phyloP scores from a whole-genome alignment of 306 rosid genomes.

The Erythrophleum fordii region DNA sequence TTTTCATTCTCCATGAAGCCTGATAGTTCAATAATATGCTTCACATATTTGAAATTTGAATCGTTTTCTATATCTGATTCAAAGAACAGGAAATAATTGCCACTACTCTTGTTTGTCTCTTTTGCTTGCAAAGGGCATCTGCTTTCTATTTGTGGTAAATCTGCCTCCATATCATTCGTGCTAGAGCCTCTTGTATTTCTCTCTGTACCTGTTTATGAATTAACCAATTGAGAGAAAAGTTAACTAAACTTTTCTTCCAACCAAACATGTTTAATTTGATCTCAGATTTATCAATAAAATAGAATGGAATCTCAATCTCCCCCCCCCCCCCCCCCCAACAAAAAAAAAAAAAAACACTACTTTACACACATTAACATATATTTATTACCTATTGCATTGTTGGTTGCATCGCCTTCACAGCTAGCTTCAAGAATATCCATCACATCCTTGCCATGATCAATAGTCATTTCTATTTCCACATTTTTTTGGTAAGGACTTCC shows the following conservation, averaged over 20 bases:
- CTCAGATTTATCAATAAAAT: neutral
- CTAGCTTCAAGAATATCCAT: conserved; percentile 43
- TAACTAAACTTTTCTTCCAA: conserved; percentile 6
- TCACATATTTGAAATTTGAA: conserved; percentile 64
- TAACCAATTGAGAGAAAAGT: conserved; percentile 7
- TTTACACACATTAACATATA: neutral
- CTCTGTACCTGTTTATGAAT: conserved; percentile 45
- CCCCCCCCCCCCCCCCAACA: too few species aligned
- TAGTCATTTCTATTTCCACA: conserved; percentile 32
- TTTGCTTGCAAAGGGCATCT: conserved; percentile 27
- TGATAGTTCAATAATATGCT: conserved; percentile 62
- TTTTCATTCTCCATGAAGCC: conserved; percentile 59
- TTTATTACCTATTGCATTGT: conserved; percentile 59
- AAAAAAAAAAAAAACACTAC: neutral
- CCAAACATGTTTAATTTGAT: conserved; percentile 3
- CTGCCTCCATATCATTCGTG: conserved; percentile 36
- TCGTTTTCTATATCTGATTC: conserved; percentile 36
- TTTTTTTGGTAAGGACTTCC: conserved; percentile 40
- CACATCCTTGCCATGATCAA: conserved; percentile 40
- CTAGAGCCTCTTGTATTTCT: conserved; percentile 18
- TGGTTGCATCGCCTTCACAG: conserved; percentile 38
- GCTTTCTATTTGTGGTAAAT: conserved; percentile 31
- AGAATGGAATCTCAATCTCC: neutral
- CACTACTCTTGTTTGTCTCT: conserved; percentile 30
- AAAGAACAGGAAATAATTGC: conserved; percentile 21